Base-by-base conservation (phyloP, 345 rosid genomes). In the Lenwebbia sp. region DNA sequence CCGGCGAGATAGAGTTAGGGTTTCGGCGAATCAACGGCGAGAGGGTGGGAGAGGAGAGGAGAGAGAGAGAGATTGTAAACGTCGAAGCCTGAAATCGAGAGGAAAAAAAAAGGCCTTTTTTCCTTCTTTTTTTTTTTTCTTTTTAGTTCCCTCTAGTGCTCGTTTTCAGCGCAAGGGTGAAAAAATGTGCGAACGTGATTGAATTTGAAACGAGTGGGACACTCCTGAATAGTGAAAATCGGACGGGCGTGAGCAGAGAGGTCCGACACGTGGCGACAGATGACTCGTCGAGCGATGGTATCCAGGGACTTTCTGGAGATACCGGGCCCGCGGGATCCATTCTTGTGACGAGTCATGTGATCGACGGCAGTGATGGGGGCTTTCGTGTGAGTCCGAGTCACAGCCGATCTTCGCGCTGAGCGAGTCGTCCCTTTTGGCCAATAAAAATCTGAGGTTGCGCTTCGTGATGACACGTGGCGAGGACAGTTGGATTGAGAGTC, bases 1-100 rank as follows among this genome's bases (percentile, higher is more conserved):
- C 85, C 91, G 89, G 93, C 93, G 88, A 91, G 92, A 83, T 90
- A 87, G n/a, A 90, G 83, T 87, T 95, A 95, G 98, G 98, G 95
- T 93, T 95, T 96, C 95, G 97, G 94, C 89, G 83, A 93, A 84
- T 83, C 88, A 91, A 87, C 86, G 86, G 86, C 51, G 54, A 33
- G 22, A 55, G 10, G 82, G n/a, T 28, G 51, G 4, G 52, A 40
- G 60, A 30, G 83, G 28, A 30, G 54, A 33, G 41, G 70, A 85
- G 41, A 60, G 85, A 47, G 44, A 53, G 25, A 44, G n/a, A 13
- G 25, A 10, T 28, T 52, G 28, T 58, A 55, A 52, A 55, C 52
- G 44, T 55, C 60, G 85, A 41, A 62, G 84, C 52, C 49, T 52
- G 54, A 55, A 40, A 44, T 70, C 33, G 74, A 12, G 58, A 82